Base-by-base conservation (phyloP, 2,329 filamentous ascomycete species). In the Curvularia lunata region DNA sequence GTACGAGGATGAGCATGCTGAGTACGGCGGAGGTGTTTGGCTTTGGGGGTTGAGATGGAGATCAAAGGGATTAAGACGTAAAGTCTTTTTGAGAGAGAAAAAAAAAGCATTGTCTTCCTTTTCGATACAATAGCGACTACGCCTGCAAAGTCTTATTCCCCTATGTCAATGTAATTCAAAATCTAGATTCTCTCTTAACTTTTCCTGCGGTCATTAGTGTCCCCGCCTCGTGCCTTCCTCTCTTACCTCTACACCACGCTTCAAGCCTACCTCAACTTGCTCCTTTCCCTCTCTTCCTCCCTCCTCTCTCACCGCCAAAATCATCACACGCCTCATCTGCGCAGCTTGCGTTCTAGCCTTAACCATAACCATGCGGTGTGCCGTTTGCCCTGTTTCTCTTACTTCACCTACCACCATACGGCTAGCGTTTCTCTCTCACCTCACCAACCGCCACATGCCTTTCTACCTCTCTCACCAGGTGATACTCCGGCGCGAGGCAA, bases 11-110 rank as follows among this genome's bases (percentile, higher is more conserved):
- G 72, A 96, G 92, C 74, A 89, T 88, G 2, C 74, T 91, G 61
- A 91, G 92, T 65, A 86, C 97, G 10, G 87, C 87, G 6, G 92
- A 96, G 70, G 88, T 97, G 3, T 98, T 98, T 85, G 94, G 95
- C 13, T 76, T 75, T 65, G 64, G 46, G 58, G 61, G 52, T 40
- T 56, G 13, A 37, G 32, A n/a, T 3, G n/a, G 48, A 21, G n/a
- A 18, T 13, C 25, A 40, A 38, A 8, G 0, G 18, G 23, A 8
- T 6, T 5, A 6, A 8, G 7, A 40, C 8, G 18, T 16, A 8
- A 30, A 5, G 2, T 30, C 5, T 30, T 10, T 30, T 8, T 2
- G 9, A 30, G 27, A 30, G 27, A 30, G 25, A 30, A 8, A 30
- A 30, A 30, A 30, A 8, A 30, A 30, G 27, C 27, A 8, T 32